phyloP scores from a whole-genome alignment of 129 eudicot genomes.

The Lonicera japonica region DNA sequence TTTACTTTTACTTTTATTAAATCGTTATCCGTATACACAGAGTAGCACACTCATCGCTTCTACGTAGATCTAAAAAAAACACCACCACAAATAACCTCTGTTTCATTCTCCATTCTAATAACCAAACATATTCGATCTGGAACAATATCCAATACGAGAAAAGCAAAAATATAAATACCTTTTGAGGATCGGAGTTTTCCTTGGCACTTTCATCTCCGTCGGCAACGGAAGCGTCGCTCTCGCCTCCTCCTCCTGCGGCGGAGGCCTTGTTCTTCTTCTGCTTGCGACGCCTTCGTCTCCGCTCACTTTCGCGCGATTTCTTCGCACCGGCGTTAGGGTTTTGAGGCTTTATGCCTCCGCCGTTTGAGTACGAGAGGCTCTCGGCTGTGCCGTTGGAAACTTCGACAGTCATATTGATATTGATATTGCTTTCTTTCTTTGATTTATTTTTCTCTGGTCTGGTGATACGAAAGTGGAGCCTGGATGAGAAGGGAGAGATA shows the following conservation, averaged over 20 bases:
- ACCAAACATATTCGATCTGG: no score
- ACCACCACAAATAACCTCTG: no score
- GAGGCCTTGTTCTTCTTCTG: conserved; percentile 69
- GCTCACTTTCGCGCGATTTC: conserved; percentile 69
- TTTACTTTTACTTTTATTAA: no score
- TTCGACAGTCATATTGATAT: conserved; percentile 45
- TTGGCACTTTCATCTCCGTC: conserved; percentile 40
- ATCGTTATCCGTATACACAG: no score
- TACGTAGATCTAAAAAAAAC: no score
- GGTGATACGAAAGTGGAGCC: no score
- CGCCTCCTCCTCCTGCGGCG: conserved; percentile 38
- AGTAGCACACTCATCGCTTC: no score
- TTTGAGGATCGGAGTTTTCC: conserved; percentile 55
- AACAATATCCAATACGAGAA: no score
- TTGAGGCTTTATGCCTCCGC: conserved; percentile 25
- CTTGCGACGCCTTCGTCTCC: conserved; percentile 87
- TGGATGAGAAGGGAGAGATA: no score
- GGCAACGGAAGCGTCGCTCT: conserved; percentile 22
- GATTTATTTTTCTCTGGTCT: no score
- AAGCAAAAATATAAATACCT: conserved; percentile 26
- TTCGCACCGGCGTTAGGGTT: conserved; percentile 37
- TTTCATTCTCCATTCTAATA: no score
- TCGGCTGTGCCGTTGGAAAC: conserved; percentile 28
- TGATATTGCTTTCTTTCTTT: no score
- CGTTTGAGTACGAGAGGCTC: conserved; percentile 27